Evolutionary conservation across 129 eudicot species (phyloP).

Genomic region (Rutidosis leptorrhynchoides): DNA sequence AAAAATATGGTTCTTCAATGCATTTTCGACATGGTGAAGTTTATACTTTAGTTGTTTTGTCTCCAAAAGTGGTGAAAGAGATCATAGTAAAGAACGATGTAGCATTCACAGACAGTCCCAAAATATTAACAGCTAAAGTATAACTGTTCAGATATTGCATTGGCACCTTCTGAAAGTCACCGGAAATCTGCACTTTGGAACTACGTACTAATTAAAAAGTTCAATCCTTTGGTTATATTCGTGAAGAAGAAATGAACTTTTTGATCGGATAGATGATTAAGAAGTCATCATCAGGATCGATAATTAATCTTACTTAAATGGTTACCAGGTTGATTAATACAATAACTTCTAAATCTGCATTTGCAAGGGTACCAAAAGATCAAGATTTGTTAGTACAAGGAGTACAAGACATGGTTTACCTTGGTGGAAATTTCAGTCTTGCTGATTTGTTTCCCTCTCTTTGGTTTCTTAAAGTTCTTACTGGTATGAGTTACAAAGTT

Average conservation of each 20-base stretch:
- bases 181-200: conserved; percentile 34
- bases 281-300: background rate
- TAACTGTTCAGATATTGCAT: conserved; percentile 10
- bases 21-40: conserved; percentile 32
- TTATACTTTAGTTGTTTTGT: conserved; percentile 26
- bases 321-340: conserved; percentile 6
- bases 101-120: conserved; percentile 23
- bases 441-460: conserved; percentile 2
- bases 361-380: background rate
- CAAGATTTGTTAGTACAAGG: background rate
- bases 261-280: conserved; percentile 1
- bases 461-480: background rate
- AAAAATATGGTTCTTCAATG: conserved; percentile 30
- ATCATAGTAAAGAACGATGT: conserved; percentile 25
- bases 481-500: conserved; percentile 7
- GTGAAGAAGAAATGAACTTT: conserved; percentile 27
- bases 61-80: conserved; percentile 27
- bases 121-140: conserved; percentile 1
- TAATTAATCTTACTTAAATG: background rate
- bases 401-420: background rate
- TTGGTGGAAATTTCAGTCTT: conserved; percentile 17
- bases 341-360: conserved; percentile 9
- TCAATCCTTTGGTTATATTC: conserved; percentile 23
- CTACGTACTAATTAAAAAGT: conserved; percentile 34
- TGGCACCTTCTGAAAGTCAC: conserved; percentile 23